A percentile compares a stretch with the other conserved stretches of the same genome.
Evolutionary conservation across 78 protist species (phyloP).

Genomic region (Cavenderia fasciculata): DNA sequence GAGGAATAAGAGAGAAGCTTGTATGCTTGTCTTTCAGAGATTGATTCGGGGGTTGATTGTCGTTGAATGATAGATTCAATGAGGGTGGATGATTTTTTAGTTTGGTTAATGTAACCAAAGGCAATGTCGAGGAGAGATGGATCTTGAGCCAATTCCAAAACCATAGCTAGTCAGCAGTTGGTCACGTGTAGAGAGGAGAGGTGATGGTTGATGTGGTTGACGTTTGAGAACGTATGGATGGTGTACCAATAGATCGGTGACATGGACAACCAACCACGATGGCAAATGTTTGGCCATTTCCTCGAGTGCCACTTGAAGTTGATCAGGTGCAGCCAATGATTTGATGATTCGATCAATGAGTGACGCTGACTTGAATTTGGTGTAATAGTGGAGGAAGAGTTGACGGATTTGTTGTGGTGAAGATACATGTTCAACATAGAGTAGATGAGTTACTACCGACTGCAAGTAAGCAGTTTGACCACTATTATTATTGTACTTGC

Average conservation of each 20-base stretch:
- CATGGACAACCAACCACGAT: slow-evolving; percentile 37
- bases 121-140: slow-evolving; percentile 26
- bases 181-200: slow-evolving; percentile 6
- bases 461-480: slow-evolving; percentile 24
- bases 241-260: slow-evolving; percentile 59
- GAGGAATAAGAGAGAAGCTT: neutral
- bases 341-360: slow-evolving; percentile 23
- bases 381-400: slow-evolving; percentile 30
- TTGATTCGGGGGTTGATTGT: slow-evolving; percentile 58
- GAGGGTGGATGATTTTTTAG: neutral
- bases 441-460: slow-evolving; percentile 31
- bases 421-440: slow-evolving; percentile 18
- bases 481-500: neutral
- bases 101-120: slow-evolving; percentile 7
- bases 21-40: slow-evolving; percentile 24
- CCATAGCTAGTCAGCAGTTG: slow-evolving; percentile 22
- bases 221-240: slow-evolving; percentile 62
- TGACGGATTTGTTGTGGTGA: slow-evolving; percentile 25
- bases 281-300: slow-evolving; percentile 12
- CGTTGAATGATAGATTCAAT: slow-evolving; percentile 30
- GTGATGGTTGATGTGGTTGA: neutral
- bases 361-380: neutral
- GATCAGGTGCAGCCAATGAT: slow-evolving; percentile 53
- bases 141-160: slow-evolving; percentile 3
- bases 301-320: slow-evolving; percentile 10